Conservation (phyloP, 2,329 filamentous ascomycete genomes). For the Monilinia polystroma region DNA sequence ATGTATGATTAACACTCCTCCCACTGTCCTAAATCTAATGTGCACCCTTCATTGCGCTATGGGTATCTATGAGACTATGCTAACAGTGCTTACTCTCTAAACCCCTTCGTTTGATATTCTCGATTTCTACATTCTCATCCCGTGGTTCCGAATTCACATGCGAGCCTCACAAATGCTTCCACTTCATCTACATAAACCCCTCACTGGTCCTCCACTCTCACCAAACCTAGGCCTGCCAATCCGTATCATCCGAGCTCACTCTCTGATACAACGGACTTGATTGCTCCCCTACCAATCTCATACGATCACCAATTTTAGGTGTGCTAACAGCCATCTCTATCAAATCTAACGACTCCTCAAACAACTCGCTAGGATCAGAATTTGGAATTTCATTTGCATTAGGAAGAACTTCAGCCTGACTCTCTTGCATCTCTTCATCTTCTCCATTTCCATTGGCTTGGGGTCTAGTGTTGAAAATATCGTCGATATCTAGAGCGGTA, state of each 20-base stretch:
- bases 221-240: background rate
- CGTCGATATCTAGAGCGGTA: background rate
- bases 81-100: background rate
- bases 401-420: slow-evolving; percentile 65
- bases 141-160: background rate
- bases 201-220: too few relatives aligned
- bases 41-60: background rate
- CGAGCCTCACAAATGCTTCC: background rate
- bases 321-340: too few relatives aligned
- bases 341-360: slow-evolving; percentile 24
- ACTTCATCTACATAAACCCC: background rate
- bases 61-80: background rate
- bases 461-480: background rate
- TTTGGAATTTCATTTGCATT: slow-evolving; percentile 73
- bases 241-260: background rate
- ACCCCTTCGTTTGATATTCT: too few relatives aligned
- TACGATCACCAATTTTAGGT: too few relatives aligned
- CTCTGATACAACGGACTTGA: too few relatives aligned
- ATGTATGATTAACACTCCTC: background rate
- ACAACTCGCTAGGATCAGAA: slow-evolving; percentile 48
- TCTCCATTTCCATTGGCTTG: slow-evolving; percentile 38
- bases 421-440: slow-evolving; percentile 66
- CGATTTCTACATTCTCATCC: background rate
- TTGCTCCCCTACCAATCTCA: too few relatives aligned
- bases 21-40: background rate